These are phyloP conservation scores for Gyrodon lividus DNA, from an alignment of 768 basidiomycete species.

Conservation along the genomic window DNA sequence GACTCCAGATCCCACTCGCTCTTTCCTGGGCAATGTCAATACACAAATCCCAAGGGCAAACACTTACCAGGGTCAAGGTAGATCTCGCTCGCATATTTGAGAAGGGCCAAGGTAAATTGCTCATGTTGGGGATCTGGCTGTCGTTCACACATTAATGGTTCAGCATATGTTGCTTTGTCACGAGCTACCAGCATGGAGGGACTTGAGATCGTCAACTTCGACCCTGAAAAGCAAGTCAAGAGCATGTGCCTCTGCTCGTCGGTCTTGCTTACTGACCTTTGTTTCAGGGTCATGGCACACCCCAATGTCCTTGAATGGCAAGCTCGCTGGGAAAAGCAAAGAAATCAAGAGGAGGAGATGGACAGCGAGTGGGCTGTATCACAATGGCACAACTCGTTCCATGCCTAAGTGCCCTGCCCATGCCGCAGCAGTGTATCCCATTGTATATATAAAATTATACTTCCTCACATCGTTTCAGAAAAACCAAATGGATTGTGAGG, in stretches of 20 bases:
- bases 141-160: conserved; percentile 2
- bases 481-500: conserved; percentile 5
- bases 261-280: neutral
- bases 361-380: conserved; percentile 32
- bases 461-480: neutral
- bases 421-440: neutral
- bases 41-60: conserved; percentile 98
- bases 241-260: neutral
- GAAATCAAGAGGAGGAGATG: conserved; percentile 33
- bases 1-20: conserved; percentile 71
- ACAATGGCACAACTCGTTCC: conserved; percentile 31
- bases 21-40: conserved; percentile 98
- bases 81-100: conserved; percentile 91
- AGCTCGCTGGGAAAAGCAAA: conserved; percentile 25
- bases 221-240: conserved; percentile 28
- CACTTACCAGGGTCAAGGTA: conserved; percentile 89
- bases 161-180: conserved; percentile 38
- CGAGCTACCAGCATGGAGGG: conserved; percentile 42
- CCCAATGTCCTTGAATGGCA: conserved; percentile 35
- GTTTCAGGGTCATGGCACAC: conserved; percentile 36
- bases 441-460: conserved; percentile 3
- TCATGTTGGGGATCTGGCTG: neutral
- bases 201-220: conserved; percentile 38
- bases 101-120: conserved; percentile 56
- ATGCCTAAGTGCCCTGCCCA: conserved; percentile 4